phyloP scores from a whole-genome alignment of 345 rosid genomes.

The Isatis tinctoria region DNA sequence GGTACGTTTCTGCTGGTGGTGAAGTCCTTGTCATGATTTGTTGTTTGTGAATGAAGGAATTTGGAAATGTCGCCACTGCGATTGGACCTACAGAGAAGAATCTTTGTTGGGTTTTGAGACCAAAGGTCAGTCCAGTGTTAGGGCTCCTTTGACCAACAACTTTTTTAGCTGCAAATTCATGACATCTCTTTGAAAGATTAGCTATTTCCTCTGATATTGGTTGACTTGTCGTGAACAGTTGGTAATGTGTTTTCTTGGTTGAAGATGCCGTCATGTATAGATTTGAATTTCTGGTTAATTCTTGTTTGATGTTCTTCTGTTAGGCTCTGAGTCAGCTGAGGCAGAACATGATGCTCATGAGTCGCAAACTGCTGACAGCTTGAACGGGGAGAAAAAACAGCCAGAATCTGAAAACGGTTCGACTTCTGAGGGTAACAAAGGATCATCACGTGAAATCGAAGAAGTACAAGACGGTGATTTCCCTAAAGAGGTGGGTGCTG shows the following conservation, averaged over 20 bases:
- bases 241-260: conserved; percentile 2
- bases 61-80: conserved; percentile 40
- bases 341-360: conserved; percentile 26
- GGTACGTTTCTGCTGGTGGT: background rate
- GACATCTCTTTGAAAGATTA: background rate
- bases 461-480: conserved; percentile 17
- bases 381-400: conserved; percentile 3
- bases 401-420: conserved; percentile 22
- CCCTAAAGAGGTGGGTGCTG: background rate
- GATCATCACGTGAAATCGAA: conserved; percentile 24
- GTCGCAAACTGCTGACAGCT: conserved; percentile 10
- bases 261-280: background rate
- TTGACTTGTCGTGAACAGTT: background rate
- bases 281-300: conserved; percentile 14
- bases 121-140: conserved; percentile 36
- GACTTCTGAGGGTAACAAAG: conserved; percentile 19
- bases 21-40: conserved; percentile 24
- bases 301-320: conserved; percentile 8
- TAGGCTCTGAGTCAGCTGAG: conserved; percentile 41
- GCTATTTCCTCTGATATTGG: background rate
- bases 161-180: background rate
- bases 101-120: conserved; percentile 33
- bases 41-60: conserved; percentile 32
- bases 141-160: background rate
- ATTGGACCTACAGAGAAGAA: conserved; percentile 33